Conservation (phyloP, 1,139 yeast species). For the Candida tropicalis region DNA sequence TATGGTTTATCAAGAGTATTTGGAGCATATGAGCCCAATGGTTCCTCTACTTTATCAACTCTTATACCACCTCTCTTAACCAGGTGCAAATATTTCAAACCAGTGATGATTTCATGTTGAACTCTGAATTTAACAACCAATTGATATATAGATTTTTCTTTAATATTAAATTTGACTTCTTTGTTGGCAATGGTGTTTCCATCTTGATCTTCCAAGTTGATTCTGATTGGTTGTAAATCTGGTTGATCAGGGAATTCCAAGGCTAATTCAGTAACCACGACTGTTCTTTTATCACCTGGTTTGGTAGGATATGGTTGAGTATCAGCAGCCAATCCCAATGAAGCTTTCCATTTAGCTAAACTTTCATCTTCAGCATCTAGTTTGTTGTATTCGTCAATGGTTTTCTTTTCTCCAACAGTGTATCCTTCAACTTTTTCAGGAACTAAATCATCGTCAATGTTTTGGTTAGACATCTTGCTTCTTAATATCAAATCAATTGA, state of each 20-base stretch:
- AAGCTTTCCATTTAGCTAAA: slow-evolving; percentile 89
- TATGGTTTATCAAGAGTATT: slow-evolving; percentile 80
- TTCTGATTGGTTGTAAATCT: slow-evolving; percentile 56
- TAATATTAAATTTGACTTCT: slow-evolving; percentile 68
- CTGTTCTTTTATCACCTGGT: slow-evolving; percentile 74
- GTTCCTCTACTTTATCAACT: slow-evolving; percentile 85
- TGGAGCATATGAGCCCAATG: slow-evolving; percentile 90
- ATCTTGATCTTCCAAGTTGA: slow-evolving; percentile 62
- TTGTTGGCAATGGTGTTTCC: slow-evolving; percentile 47
- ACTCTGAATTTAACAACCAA: slow-evolving; percentile 77
- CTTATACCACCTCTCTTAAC: slow-evolving; percentile 87
- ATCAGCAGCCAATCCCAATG: slow-evolving; percentile 68
- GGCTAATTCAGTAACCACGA: slow-evolving; percentile 77
- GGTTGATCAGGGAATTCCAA: slow-evolving; percentile 65
- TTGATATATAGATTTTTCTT: slow-evolving; percentile 77
- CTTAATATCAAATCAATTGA: neutral
- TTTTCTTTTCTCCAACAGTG: slow-evolving; percentile 81
- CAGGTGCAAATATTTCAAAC: slow-evolving; percentile 81
- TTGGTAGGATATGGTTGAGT: slow-evolving; percentile 62
- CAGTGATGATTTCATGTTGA: slow-evolving; percentile 91
- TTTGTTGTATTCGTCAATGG: slow-evolving; percentile 80
- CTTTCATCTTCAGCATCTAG: slow-evolving; percentile 92
- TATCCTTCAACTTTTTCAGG: slow-evolving; percentile 71
- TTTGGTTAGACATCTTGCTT: slow-evolving; percentile 14
- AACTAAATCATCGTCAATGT: slow-evolving; percentile 57